A percentile compares a stretch with the other conserved stretches of the same genome.
Conservation (phyloP, 2,329 filamentous ascomycete genomes). For the Cercospora sp. region DNA sequence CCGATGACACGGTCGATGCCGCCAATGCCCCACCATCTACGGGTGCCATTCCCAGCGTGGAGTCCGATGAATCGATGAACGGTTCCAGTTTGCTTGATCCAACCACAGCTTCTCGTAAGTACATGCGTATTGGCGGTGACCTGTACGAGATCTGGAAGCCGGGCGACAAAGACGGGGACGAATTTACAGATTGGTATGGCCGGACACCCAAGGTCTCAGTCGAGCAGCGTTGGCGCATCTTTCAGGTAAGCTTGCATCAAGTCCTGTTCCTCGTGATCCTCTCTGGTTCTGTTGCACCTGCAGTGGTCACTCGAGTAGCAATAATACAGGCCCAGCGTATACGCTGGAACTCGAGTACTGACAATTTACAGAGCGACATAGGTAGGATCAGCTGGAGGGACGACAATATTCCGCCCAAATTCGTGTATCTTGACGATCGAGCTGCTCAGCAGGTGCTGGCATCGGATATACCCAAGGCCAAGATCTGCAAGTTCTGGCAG, state of each 20-base stretch:
- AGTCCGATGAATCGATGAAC: constrained; percentile 3
- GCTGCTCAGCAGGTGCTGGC: constrained; percentile 39
- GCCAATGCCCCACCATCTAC: not conserved
- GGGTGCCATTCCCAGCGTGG: constrained; percentile 26
- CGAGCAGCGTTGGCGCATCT: constrained; percentile 43
- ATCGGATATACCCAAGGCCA: constrained; percentile 32
- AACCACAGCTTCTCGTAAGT: constrained; percentile 23
- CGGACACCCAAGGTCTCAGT: constrained; percentile 23
- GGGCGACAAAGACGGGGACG: constrained; percentile 42
- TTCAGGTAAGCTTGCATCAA: constrained; percentile 30
- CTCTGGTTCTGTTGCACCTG: not conserved
- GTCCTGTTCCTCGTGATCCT: not conserved
- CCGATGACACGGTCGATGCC: not conserved
- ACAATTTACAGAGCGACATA: constrained; percentile 28
- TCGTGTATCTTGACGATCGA: constrained; percentile 45
- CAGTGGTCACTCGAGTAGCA: not conserved
- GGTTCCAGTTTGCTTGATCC: constrained; percentile 23
- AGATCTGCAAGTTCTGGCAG: constrained; percentile 39
- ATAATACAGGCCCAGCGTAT: not conserved
- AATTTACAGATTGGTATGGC: constrained; percentile 33
- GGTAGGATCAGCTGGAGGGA: constrained; percentile 31
- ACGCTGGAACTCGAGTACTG: not conserved
- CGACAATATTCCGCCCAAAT: constrained; percentile 38
- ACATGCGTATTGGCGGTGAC: constrained; percentile 28
- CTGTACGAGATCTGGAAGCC: constrained; percentile 42